These are phyloP conservation scores for Xerocomellus amylosporus DNA, from an alignment of 768 basidiomycete genomes.

Conservation along the genomic window DNA sequence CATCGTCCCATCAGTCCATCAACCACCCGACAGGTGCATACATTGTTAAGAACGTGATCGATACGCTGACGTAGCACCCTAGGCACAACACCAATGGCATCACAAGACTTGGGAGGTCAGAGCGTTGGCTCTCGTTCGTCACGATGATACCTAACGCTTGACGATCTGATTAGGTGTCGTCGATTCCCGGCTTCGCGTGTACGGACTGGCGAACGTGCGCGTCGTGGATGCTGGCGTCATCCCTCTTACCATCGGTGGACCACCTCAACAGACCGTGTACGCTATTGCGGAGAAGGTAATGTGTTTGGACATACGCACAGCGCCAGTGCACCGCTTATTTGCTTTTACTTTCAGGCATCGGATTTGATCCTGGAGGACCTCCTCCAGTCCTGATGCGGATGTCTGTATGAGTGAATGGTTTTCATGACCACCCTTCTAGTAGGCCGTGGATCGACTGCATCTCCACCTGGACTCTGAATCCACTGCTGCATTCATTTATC, in stretches of 20 bases:
- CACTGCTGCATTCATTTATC: not conserved
- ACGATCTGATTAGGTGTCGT: not conserved
- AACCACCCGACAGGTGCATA: not conserved
- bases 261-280: not conserved
- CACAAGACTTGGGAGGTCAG: not conserved
- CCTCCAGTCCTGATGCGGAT: too few species aligned
- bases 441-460: not conserved
- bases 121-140: not conserved
- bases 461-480: too few species aligned
- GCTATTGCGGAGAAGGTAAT: not conserved
- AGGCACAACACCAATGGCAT: conserved; percentile 5
- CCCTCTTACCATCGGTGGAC: not conserved
- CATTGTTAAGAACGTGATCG: not conserved
- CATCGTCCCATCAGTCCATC: not conserved
- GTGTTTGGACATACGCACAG: not conserved
- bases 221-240: not conserved
- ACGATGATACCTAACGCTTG: not conserved
- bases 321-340: not conserved
- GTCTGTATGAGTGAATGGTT: not conserved
- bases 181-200: not conserved
- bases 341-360: not conserved
- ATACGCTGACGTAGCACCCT: not conserved
- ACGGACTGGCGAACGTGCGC: not conserved
- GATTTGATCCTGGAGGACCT: not conserved
- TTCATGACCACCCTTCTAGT: not conserved